Evolutionary conservation across 257 asterid genomes (phyloP), one percentile per base, ranked within the genome.

Genomic region (Primulina huaijiensis): DNA sequence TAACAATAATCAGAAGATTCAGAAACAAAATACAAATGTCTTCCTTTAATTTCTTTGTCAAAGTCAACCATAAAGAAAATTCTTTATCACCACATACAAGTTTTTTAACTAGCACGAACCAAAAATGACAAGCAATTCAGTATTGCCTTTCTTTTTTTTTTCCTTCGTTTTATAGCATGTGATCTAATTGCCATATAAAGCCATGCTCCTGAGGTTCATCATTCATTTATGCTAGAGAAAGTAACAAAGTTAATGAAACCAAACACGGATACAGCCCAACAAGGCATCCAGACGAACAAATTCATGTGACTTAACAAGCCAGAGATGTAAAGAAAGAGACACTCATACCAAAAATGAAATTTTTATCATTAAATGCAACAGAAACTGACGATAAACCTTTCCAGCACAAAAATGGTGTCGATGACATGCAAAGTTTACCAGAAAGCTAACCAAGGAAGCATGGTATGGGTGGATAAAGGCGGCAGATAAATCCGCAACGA

Each of bases 21-120:
- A 31, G 34, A 60, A 38, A 25, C 65, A 72, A 65, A 73, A 52
- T 55, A n/a, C 6, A 57, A 60, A 30, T 38, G 34, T 38, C 60
- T 30, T 17, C 30, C 38, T 25, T 33, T 17, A 2, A 35, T 60
- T 19, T 60, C 60, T 63, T 56, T 16, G 40, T 56, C 5, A 14
- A 10, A 16, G 29, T 23, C 52, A 59, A 66, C 43, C 10, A 4
- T 58, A 14, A 6, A 11, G 14, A 30, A 75, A 75, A 27, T 12
- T 34, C 59, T 8, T 60, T 61, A 6, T 25, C 6, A 8, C 19
- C 69, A 71, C 21, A 31, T 65, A 31, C 16, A 65, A 23, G 17
- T 60, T 38, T 20, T 38, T 57, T 43, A 16, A 58, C 52, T 12
- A 38, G 14, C 60, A 56, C 68, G 46, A n/a, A 63, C 62, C 12